A percentile compares a stretch with the other conserved stretches of the same genome.
Evolutionary conservation across 768 basidiomycete genomes (phyloP).

Genomic region (Suillus ampliporus): DNA sequence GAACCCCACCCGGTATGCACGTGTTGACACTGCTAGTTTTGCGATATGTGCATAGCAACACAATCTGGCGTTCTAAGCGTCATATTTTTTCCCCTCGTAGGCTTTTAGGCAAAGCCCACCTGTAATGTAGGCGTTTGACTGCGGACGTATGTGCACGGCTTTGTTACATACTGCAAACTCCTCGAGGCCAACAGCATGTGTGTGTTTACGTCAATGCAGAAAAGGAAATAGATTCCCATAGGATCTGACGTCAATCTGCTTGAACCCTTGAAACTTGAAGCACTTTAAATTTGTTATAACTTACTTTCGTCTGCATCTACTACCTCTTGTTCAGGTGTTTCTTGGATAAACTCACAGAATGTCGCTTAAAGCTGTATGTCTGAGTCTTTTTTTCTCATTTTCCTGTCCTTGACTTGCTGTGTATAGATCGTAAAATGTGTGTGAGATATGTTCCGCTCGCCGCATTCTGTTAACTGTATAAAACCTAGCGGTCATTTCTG

Average conservation of each 20-base stretch:
- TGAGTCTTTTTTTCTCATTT: background rate
- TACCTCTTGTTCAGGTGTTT: slow-evolving; percentile 12
- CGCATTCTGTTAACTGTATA: slow-evolving; percentile 29
- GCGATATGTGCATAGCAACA: slow-evolving; percentile 3
- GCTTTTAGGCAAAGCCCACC: background rate
- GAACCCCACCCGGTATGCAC: slow-evolving; percentile 23
- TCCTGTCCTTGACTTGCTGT: background rate
- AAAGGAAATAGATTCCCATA: slow-evolving; percentile 15
- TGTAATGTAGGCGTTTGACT: background rate
- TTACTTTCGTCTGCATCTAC: slow-evolving; percentile 9
- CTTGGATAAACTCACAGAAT: slow-evolving; percentile 41
- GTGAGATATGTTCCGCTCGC: slow-evolving; percentile 18
- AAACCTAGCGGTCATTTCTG: slow-evolving; percentile 80
- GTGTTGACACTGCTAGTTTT: slow-evolving; percentile 19
- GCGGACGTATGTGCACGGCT: slow-evolving; percentile 1
- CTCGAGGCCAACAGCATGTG: background rate
- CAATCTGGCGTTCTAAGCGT: slow-evolving; percentile 1
- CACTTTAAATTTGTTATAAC: slow-evolving; percentile 8
- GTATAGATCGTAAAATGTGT: slow-evolving; percentile 66
- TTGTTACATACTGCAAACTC: slow-evolving; percentile 7
- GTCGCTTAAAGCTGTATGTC: slow-evolving; percentile 79
- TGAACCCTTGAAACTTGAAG: background rate
- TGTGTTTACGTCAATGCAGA: slow-evolving; percentile 4
- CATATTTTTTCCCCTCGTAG: background rate
- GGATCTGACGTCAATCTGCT: slow-evolving; percentile 7